Evolutionary conservation across 139 green algal species (phyloP), one percentile per base, ranked within the genome.

Genomic region (Haematococcus lacustris): DNA sequence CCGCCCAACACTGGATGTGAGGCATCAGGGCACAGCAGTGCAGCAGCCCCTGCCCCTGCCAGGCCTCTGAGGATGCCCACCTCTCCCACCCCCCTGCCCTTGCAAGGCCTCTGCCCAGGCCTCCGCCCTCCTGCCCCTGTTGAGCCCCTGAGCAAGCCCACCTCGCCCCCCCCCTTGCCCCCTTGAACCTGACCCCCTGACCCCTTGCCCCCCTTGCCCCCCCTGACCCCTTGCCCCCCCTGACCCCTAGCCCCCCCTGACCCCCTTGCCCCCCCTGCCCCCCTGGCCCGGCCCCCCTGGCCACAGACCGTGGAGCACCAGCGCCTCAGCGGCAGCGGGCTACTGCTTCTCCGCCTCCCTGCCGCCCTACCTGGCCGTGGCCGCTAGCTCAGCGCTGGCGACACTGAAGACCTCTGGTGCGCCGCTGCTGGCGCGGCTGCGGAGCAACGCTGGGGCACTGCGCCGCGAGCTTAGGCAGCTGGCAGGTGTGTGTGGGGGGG

Each of bases 271-370:
- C n/a, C n/a, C n/a, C n/a, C n/a, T n/a, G n/a, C n/a, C n/a, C n/a
- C n/a, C n/a, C n/a, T n/a, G 17, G 7, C 13, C 59, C 30, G 59
- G 6, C 17, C 59, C 59, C 59, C 17, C 21, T 34, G 26, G 34
- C 2, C 34, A 34, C 83, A 93, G 75, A 90, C 97, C 5, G 90
- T 96, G 33, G 95, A 97, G 74, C 94, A 98, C 80, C 93, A 97
- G 79, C 88, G 92, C 50, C 86, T 97, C 21, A 84, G 73, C 6
- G 89, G 92, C 37, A 75, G 80, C 81, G 30, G 96, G 96, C 61
- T 99, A 99, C 87, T 93, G 88, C 78, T 99, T 98, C 87, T 94
- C 83, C 2, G 96, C 96, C 6, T 93, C 91, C 5, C 87, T 98
- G 78, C 96, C 96, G 32, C 95, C 96, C 57, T 98, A 93, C 82